Percentiles rank a stretch among this genome's conserved stretches.
These are phyloP conservation scores for Alternaria sp. DNA, from an alignment of 2,329 filamentous ascomycete genomes.

Conservation along the genomic window DNA sequence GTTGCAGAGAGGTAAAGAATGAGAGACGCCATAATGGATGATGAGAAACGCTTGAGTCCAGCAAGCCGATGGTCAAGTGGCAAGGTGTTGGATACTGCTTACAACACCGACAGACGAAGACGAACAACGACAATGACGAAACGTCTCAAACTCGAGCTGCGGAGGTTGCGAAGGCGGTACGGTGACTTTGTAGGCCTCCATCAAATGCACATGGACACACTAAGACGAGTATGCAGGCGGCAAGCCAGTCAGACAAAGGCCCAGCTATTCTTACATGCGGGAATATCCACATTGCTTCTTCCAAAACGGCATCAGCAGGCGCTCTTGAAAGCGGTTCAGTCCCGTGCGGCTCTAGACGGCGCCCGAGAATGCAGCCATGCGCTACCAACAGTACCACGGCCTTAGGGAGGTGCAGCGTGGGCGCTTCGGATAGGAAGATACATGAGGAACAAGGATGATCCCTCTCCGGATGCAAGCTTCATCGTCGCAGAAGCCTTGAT, in stretches of 20 bases:
- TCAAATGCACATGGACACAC: conserved; percentile 29
- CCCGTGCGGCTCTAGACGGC: conserved; percentile 32
- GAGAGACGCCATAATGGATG: conserved; percentile 41
- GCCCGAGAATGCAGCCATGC: conserved; percentile 43
- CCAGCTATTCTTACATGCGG: conserved; percentile 42
- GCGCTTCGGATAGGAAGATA: conserved; percentile 40
- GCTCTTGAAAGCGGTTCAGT: conserved; percentile 36
- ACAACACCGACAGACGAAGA: conserved; percentile 22
- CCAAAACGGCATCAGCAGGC: conserved; percentile 31
- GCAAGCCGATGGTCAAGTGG: conserved; percentile 37
- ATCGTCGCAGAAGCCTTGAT: conserved; percentile 7
- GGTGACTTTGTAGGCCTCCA: conserved; percentile 48
- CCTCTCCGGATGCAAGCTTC: conserved; percentile 29
- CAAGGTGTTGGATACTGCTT: conserved; percentile 14
- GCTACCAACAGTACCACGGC: conserved; percentile 20
- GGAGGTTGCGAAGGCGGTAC: conserved; percentile 32
- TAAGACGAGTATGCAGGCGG: conserved; percentile 35
- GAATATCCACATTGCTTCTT: conserved; percentile 25
- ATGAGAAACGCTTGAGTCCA: conserved; percentile 38
- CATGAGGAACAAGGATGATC: conserved; percentile 35
- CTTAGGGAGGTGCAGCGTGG: conserved; percentile 31
- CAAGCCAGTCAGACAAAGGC: conserved; percentile 38
- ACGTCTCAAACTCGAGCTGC: conserved; percentile 33
- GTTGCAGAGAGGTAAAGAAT: conserved; percentile 39
- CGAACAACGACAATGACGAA: conserved; percentile 29